Conservation (phyloP, 805 yeast genomes). For the Lipomyces kockii region DNA sequence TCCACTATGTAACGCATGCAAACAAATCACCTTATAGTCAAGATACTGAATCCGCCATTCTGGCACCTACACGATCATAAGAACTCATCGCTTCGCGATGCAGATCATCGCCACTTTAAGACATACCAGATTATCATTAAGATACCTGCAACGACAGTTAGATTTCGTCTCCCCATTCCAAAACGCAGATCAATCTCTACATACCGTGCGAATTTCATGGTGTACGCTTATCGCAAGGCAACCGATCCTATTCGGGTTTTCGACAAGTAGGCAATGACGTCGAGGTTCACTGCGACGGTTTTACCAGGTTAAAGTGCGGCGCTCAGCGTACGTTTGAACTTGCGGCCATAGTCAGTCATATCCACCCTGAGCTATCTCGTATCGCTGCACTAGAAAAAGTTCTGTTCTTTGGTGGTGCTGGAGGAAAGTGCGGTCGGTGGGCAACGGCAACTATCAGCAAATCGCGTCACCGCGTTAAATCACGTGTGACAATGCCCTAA, state of each 20-base stretch:
- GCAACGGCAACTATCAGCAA: conserved; percentile 15
- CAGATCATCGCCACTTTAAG: background rate
- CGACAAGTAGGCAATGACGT: background rate
- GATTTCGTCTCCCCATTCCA: too few relatives aligned
- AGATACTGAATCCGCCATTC: conserved; percentile 53
- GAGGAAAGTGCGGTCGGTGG: background rate
- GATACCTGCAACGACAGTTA: conserved; percentile 34
- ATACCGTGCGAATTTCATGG: conserved; percentile 43
- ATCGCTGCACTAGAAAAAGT: background rate
- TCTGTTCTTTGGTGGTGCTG: background rate
- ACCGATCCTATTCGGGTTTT: background rate
- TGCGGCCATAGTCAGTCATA: background rate
- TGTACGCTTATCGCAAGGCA: background rate
- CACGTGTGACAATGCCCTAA: conserved; percentile 9
- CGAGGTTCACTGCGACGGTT: too few relatives aligned
- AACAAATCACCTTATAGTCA: conserved; percentile 45
- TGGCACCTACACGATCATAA: conserved; percentile 43
- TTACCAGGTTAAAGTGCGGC: background rate
- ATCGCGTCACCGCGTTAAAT: conserved; percentile 3
- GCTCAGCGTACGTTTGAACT: background rate
- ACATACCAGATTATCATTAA: conserved; percentile 42
- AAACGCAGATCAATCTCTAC: conserved; percentile 13
- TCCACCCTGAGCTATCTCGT: background rate
- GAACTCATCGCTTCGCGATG: background rate
- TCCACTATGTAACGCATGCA: background rate